Base-by-base conservation (phyloP, 257 asterid species). In the Solanum phureja region DNA sequence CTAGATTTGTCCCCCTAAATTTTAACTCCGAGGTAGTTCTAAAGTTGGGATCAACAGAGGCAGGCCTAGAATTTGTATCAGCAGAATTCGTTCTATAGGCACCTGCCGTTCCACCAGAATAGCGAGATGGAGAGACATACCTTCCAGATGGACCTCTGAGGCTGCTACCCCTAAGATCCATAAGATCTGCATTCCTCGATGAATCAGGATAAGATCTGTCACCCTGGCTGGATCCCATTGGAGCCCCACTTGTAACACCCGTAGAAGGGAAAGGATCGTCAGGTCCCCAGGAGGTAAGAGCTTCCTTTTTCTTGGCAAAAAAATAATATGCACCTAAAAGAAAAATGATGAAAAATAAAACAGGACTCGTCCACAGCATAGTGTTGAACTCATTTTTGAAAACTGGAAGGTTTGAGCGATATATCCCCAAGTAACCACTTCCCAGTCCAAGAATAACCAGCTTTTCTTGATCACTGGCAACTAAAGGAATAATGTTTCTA, bases 201-300 rank as follows among this genome's bases (percentile, higher is more conserved):
- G 98, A 88, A 35, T 96, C 98, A 0, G 93, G 44, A 74, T 90
- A 93, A 42, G 96, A 86, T 89, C 94, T 89, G 69, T 94, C 95
- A 14, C 91, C 91, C 3, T 91, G 27, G 16, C 88, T 90, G 5
- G 98, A 88, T 66, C 92, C 94, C 85, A 92, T 16, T 3, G 93
- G 90, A 46, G 95, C 93, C 64, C 94, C 98, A 72, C 64, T 87
- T 9, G 93, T 76, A 84, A 31, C 93, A 1, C 97, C 37, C 33
- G 93, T 75, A 8, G 98, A 71, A 87, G 81, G 89, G 87, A 94
- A 95, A 1, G 96, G 96, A 83, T 95, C 99, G 0, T 97, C 98
- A 0, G 98, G 98, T 8, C 99, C 99, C 99, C 99, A 97, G 0
- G 98, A 92, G 12, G 94, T 96, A 81, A 97, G 95, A 0, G 96